Conservation (phyloP, 768 basidiomycete genomes). For the Thelephora ganbajun region DNA sequence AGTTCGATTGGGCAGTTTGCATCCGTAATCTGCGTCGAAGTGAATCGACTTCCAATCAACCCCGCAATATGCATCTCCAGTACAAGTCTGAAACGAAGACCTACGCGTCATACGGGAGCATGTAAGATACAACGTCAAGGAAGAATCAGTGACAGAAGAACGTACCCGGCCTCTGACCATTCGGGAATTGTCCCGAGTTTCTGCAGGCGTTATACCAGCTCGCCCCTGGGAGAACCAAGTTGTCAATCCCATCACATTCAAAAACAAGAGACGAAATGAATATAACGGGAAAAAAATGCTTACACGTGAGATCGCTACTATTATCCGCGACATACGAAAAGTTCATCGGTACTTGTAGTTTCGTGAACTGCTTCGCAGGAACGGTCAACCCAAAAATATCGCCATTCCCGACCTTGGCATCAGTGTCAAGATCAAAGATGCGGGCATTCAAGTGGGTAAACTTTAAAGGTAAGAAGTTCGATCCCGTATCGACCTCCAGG, state of each 20-base stretch:
- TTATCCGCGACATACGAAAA: slow-evolving; percentile 77
- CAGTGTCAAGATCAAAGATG: slow-evolving; percentile 57
- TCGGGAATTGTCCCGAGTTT: slow-evolving; percentile 34
- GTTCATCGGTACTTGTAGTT: slow-evolving; percentile 61
- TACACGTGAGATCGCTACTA: slow-evolving; percentile 73
- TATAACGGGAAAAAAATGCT: slow-evolving; percentile 14
- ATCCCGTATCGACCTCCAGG: slow-evolving; percentile 61
- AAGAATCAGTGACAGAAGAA: slow-evolving; percentile 6
- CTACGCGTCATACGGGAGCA: slow-evolving; percentile 11
- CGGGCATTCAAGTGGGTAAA: slow-evolving; percentile 54
- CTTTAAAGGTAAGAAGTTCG: slow-evolving; percentile 65
- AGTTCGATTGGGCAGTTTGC: slow-evolving; percentile 65
- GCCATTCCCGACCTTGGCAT: slow-evolving; percentile 53
- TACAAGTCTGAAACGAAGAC: slow-evolving; percentile 49
- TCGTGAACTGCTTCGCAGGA: slow-evolving; percentile 51
- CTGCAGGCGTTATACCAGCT: slow-evolving; percentile 72
- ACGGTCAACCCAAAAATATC: slow-evolving; percentile 43
- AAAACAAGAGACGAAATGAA: slow-evolving; percentile 4
- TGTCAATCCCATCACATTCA: slow-evolving; percentile 1
- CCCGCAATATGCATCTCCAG: slow-evolving; percentile 60
- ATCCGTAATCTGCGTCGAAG: slow-evolving; percentile 42
- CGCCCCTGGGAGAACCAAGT: slow-evolving; percentile 28
- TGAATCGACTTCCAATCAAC: slow-evolving; percentile 34
- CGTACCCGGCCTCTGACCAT: slow-evolving; percentile 49
- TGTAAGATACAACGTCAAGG: not conserved